Percentiles rank a stretch among this genome's conserved stretches.
phyloP scores from a whole-genome alignment of 345 rosid species.

The Hibiscus mutabilis region DNA sequence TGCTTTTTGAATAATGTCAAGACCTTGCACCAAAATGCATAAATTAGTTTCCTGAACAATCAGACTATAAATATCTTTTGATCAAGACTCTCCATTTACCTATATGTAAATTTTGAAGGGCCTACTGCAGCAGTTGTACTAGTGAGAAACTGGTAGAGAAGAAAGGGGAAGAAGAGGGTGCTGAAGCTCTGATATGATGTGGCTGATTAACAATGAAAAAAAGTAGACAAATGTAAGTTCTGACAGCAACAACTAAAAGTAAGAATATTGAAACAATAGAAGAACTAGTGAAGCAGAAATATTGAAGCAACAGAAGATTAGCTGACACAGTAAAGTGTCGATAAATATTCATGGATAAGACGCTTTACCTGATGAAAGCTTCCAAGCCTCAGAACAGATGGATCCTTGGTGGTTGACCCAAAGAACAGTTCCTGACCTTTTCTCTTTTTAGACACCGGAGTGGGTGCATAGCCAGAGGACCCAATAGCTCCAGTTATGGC shows the following conservation, averaged over 20 bases:
- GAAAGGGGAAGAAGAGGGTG: slow-evolving; percentile 40
- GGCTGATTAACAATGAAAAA: slow-evolving; percentile 32
- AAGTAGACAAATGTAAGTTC: neutral
- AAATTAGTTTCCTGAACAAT: slow-evolving; percentile 27
- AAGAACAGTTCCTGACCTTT: slow-evolving; percentile 75
- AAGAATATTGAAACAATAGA: no score
- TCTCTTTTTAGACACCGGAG: slow-evolving; percentile 70
- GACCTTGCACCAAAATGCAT: slow-evolving; percentile 53
- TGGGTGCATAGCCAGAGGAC: slow-evolving; percentile 80
- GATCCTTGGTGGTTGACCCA: slow-evolving; percentile 54
- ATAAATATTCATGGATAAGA: neutral
- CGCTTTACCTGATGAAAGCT: slow-evolving; percentile 62
- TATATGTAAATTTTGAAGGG: slow-evolving; percentile 72
- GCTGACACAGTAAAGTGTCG: neutral
- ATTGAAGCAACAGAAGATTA: slow-evolving; percentile 1
- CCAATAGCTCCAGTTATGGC: slow-evolving; percentile 98
- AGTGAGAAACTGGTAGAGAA: slow-evolving; percentile 41
- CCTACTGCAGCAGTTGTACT: slow-evolving; percentile 32
- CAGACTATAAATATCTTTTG: slow-evolving; percentile 5
- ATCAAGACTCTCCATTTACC: slow-evolving; percentile 36
- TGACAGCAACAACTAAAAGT: neutral
- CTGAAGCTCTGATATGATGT: slow-evolving; percentile 43
- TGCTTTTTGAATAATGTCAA: slow-evolving; percentile 81
- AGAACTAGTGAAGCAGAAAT: neutral
- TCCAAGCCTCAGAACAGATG: slow-evolving; percentile 41